These are phyloP conservation scores for Daldinia loculata DNA, from an alignment of 495 filamentous ascomycete species.

Conservation along the genomic window DNA sequence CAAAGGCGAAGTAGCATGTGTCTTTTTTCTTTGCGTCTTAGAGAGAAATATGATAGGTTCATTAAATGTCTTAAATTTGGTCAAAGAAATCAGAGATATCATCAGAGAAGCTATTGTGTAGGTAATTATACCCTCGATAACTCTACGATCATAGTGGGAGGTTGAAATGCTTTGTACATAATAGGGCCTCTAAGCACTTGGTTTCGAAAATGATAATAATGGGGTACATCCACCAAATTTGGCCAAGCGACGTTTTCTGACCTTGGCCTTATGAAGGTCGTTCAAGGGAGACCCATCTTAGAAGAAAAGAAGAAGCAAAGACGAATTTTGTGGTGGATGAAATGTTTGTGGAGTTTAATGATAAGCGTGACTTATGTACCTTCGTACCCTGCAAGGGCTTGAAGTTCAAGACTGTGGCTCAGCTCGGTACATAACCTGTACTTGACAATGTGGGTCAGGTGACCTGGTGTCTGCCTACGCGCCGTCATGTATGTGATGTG, in stretches of 20 bases:
- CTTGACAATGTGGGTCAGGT: conserved; percentile 22
- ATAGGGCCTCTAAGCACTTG: too few relatives aligned
- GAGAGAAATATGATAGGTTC: not conserved
- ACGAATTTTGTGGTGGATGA: not conserved
- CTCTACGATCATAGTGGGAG: not conserved
- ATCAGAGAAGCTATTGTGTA: not conserved
- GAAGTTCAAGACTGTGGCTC: too few relatives aligned
- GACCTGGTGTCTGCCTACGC: conserved; percentile 41
- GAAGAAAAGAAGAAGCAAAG: too few relatives aligned
- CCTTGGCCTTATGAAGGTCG: too few relatives aligned
- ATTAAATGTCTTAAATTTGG: not conserved
- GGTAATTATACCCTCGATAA: not conserved
- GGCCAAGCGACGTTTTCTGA: too few relatives aligned
- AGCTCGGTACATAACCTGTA: too few relatives aligned
- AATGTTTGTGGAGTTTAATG: not conserved
- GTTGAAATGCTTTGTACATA: too few relatives aligned
- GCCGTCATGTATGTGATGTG: conserved; percentile 7
- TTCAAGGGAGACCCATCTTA: too few relatives aligned
- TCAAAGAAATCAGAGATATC: not conserved
- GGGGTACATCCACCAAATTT: too few relatives aligned
- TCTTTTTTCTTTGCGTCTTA: not conserved
- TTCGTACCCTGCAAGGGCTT: not conserved
- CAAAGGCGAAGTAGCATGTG: not conserved
- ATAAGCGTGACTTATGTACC: not conserved
- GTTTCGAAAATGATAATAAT: too few relatives aligned